A percentile compares a stretch with the other conserved stretches of the same genome.
phyloP scores from a whole-genome alignment of 345 rosid genomes.

The sweet orange (Citrus sinensis) region DNA sequence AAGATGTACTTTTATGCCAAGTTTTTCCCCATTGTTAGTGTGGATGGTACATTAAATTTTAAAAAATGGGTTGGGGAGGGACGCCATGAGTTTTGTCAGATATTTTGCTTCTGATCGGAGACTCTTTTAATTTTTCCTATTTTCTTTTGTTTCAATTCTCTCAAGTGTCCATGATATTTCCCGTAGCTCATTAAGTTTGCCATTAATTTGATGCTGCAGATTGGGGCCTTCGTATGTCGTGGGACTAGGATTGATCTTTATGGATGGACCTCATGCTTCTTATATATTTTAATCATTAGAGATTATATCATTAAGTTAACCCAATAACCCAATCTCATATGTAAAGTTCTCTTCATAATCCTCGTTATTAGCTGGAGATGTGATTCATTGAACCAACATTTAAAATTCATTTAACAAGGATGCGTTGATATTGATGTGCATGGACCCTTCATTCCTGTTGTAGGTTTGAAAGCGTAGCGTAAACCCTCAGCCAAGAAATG shows the following conservation, averaged over 20 bases:
- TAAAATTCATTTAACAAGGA: not conserved
- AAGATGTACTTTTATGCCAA: not conserved
- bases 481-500: slow-evolving; percentile 15
- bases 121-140: not conserved
- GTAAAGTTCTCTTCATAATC: no score
- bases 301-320: no score
- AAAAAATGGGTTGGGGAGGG: not conserved
- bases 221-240: not conserved
- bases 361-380: not conserved
- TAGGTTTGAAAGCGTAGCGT: slow-evolving; percentile 3
- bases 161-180: not conserved
- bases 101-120: not conserved
- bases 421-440: not conserved
- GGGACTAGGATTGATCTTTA: not conserved
- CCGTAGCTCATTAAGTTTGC: not conserved
- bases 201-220: not conserved
- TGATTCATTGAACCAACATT: not conserved
- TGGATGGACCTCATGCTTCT: not conserved
- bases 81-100: not conserved
- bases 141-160: not conserved
- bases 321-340: no score
- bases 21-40: no score
- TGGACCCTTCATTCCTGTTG: not conserved
- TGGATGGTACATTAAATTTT: no score
- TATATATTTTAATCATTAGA: no score